Evolutionary conservation across 225 moss, liverwort and hornwort genomes (phyloP), one percentile per base, ranked within the genome.

Genomic region (Polytrichum formosum): DNA sequence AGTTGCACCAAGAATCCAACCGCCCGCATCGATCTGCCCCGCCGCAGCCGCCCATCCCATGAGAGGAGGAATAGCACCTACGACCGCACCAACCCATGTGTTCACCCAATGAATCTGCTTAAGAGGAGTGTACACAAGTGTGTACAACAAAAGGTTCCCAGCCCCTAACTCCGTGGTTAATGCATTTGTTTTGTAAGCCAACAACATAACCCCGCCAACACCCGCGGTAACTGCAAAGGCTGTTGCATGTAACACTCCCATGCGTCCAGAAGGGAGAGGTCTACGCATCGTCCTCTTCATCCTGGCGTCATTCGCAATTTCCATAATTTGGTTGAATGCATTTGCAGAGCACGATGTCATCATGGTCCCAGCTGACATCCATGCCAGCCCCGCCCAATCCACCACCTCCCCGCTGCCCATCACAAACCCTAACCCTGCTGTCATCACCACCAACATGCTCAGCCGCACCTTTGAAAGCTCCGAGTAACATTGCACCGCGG

Each of bases 251-350:
- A 77, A 75, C 56, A 85, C 74, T 20, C 86, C 80, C 62, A 97
- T 89, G 46, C 92, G 89, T 26, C 94, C 94, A 6, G 94, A 77
- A 10, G 96, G 96, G 56, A 97, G 70, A 70, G 96, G 96, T 75
- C 96, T 83, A 54, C 91, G 83, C 96, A 93, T 92, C 31, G 96
- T 97, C 56, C 96, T 81, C 73, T 91, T 93, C 96, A 97, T 97
- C 4, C 83, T 85, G 5, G 77, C 69, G 74, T 97, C 96, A 75
- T 84, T 97, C n/a, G 83, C 64, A 19, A 92, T 60, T 78, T 97
- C 96, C 83, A 97, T 74, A 3, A 92, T 80, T 86, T 97, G 94
- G 64, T 97, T 97, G 55, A 94, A 93, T 0, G 96, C 90, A 79
- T 94, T 97, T 28, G 96, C 96, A 10, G 96, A 92, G 64, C 91